A percentile compares a stretch with the other conserved stretches of the same genome.
These are phyloP conservation scores for Phytophthora tentaculata DNA, from an alignment of 352 stramenopile genomes.

Conservation along the genomic window DNA sequence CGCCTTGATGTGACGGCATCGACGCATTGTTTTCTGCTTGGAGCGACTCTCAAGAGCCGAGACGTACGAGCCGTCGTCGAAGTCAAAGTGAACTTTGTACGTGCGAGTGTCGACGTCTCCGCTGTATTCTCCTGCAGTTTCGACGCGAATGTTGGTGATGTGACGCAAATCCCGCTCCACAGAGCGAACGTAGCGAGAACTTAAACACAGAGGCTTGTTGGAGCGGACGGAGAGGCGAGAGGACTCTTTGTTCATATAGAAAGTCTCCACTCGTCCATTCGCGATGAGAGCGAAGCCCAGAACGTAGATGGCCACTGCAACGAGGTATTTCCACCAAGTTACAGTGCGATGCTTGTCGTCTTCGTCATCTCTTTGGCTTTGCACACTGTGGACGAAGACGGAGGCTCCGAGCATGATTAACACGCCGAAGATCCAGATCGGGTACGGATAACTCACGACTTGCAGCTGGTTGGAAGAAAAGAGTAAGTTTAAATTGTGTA, in stretches of 20 bases:
- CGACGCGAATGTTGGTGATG: conserved; percentile 70
- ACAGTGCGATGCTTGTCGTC: background rate
- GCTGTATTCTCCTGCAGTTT: conserved; percentile 67
- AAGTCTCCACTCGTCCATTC: conserved; percentile 66
- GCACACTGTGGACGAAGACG: conserved; percentile 64
- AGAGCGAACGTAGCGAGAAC: conserved; percentile 40
- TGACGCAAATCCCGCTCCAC: conserved; percentile 58
- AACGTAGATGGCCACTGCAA: conserved; percentile 59
- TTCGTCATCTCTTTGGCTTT: conserved; percentile 33
- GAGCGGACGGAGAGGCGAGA: conserved; percentile 48
- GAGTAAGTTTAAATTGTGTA: conserved; percentile 5
- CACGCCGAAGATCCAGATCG: conserved; percentile 59
- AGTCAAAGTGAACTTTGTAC: conserved; percentile 81
- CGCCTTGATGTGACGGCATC: conserved; percentile 64
- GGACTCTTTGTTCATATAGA: conserved; percentile 62
- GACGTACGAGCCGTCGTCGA: conserved; percentile 61
- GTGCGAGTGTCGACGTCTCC: conserved; percentile 70
- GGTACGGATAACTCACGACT: conserved; percentile 65
- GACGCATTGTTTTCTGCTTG: conserved; percentile 62
- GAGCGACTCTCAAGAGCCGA: conserved; percentile 61
- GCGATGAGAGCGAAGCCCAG: conserved; percentile 47
- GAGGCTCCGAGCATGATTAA: conserved; percentile 61
- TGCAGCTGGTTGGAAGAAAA: conserved; percentile 34
- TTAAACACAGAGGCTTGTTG: conserved; percentile 56
- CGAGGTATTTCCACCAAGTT: conserved; percentile 77